These are phyloP conservation scores for Elaeis guineensis DNA, from an alignment of 176 grass and related monocot genomes.

Conservation along the genomic window DNA sequence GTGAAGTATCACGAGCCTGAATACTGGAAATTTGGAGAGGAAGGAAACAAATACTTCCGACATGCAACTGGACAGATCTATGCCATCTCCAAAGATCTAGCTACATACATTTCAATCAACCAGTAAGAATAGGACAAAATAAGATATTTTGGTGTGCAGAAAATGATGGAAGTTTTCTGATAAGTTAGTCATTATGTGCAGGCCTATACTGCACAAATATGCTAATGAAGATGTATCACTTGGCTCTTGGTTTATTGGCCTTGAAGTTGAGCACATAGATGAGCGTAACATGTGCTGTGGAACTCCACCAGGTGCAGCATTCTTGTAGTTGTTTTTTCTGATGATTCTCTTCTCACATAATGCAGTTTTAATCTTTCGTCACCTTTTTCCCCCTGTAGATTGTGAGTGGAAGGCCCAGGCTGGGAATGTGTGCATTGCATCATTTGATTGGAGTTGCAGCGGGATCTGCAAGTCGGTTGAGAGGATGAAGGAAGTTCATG, in stretches of 20 bases:
- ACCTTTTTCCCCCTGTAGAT: constrained; percentile 23
- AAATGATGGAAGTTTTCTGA: not conserved
- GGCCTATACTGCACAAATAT: constrained; percentile 81
- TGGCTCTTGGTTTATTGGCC: constrained; percentile 86
- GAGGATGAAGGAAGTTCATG: constrained; percentile 69
- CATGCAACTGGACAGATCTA: constrained; percentile 95
- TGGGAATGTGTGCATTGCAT: constrained; percentile 68
- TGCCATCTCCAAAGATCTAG: constrained; percentile 81
- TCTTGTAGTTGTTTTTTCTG: not conserved
- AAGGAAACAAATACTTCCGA: constrained; percentile 90
- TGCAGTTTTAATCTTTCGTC: too few species aligned
- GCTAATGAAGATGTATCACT: constrained; percentile 87
- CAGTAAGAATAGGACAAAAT: constrained; percentile 30
- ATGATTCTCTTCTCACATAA: too few species aligned
- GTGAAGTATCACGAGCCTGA: constrained; percentile 90
- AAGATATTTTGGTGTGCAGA: too few species aligned
- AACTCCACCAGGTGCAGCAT: constrained; percentile 60
- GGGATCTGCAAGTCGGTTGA: constrained; percentile 93
- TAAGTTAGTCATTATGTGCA: constrained; percentile 1
- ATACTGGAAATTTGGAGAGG: constrained; percentile 95
- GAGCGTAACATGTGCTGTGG: constrained; percentile 86
- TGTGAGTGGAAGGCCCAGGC: constrained; percentile 92
- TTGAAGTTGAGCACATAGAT: constrained; percentile 88
- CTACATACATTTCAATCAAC: constrained; percentile 90
- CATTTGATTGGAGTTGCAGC: constrained; percentile 90